phyloP scores from a whole-genome alignment of 805 yeast species.

The Wickerhamomyces sydowiorum region DNA sequence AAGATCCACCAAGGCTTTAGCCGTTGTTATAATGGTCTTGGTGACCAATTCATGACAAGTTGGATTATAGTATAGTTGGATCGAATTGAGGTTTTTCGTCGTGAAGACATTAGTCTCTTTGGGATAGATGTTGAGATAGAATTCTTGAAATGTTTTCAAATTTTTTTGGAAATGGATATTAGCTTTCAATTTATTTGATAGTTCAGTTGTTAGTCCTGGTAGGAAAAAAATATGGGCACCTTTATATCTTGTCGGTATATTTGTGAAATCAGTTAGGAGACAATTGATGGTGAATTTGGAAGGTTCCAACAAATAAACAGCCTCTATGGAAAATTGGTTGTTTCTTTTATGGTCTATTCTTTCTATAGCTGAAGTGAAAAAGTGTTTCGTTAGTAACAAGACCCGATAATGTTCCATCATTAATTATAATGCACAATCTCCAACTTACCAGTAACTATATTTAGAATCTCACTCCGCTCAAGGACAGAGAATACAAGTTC shows the following conservation, averaged over 20 bases:
- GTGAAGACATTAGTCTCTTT: conserved; percentile 67
- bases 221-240: conserved; percentile 68
- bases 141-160: conserved; percentile 29
- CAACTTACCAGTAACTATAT: conserved; percentile 40
- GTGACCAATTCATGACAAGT: conserved; percentile 58
- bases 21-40: conserved; percentile 51
- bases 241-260: conserved; percentile 65
- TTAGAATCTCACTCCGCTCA: conserved; percentile 40
- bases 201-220: conserved; percentile 43
- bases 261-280: conserved; percentile 65
- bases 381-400: neutral
- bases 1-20: conserved; percentile 59
- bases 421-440: too few relatives aligned
- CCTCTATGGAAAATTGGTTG: conserved; percentile 63
- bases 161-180: conserved; percentile 24
- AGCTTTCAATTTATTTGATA: conserved; percentile 23
- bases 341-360: conserved; percentile 55
- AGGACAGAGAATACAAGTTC: conserved; percentile 42
- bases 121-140: conserved; percentile 52
- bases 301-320: conserved; percentile 75
- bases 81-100: conserved; percentile 54
- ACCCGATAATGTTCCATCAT: neutral
- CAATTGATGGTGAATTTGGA: conserved; percentile 65
- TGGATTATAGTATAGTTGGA: conserved; percentile 67
- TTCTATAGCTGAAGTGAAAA: conserved; percentile 43